Percentiles rank a stretch among this genome's conserved stretches.
These are phyloP conservation scores for Hansfordia pulvinata DNA, from an alignment of 2,329 filamentous ascomycete species.

Conservation along the genomic window DNA sequence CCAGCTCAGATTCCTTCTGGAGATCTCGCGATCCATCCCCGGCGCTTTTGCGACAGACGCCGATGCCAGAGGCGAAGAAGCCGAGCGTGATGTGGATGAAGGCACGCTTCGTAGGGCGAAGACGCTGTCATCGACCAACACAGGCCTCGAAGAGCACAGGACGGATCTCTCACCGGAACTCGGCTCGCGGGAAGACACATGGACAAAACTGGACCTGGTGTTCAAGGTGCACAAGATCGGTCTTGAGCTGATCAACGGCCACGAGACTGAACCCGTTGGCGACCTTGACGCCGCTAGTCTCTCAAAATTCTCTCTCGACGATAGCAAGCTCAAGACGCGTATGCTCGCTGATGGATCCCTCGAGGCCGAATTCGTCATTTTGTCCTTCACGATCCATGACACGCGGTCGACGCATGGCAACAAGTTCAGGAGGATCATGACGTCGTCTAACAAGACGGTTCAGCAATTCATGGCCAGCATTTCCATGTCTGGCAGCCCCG, in stretches of 20 bases:
- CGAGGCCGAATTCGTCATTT: constrained; percentile 84
- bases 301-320: constrained; percentile 86
- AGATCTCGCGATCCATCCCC: constrained; percentile 77
- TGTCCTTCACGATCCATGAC: constrained; percentile 90
- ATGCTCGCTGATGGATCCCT: constrained; percentile 87
- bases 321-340: constrained; percentile 80
- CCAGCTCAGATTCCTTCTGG: constrained; percentile 79
- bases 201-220: constrained; percentile 86
- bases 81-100: constrained; percentile 59
- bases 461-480: constrained; percentile 98
- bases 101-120: constrained; percentile 33
- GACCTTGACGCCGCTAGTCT: constrained; percentile 68
- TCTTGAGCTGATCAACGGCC: constrained; percentile 71
- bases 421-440: constrained; percentile 98
- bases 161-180: constrained; percentile 58
- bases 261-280: constrained; percentile 64
- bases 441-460: constrained; percentile 83
- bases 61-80: constrained; percentile 59
- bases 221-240: constrained; percentile 84
- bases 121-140: constrained; percentile 24
- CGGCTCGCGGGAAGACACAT: constrained; percentile 53
- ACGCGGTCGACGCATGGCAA: constrained; percentile 81
- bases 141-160: constrained; percentile 23
- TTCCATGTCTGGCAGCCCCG: constrained; percentile 75
- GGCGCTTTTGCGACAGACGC: constrained; percentile 68